Evolutionary conservation across 768 basidiomycete species (phyloP).

Genomic region (Russula sp.): DNA sequence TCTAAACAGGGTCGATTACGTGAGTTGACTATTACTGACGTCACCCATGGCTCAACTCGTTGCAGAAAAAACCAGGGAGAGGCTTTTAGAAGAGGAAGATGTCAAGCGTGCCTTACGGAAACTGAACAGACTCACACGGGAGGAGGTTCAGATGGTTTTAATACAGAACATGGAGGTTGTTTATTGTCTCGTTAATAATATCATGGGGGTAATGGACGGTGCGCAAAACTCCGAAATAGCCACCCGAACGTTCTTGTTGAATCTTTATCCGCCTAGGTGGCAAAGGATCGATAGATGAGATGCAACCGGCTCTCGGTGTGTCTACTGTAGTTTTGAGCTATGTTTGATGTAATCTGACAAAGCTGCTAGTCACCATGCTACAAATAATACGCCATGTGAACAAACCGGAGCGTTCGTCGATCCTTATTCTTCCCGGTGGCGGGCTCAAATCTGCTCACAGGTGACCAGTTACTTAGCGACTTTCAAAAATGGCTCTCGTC

Average conservation of each 20-base stretch:
- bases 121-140: constrained; percentile 5
- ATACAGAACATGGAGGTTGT: constrained; percentile 5
- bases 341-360: background rate
- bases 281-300: background rate
- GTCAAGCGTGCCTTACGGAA: background rate
- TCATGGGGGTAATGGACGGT: constrained; percentile 2
- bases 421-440: background rate
- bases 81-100: background rate
- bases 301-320: constrained; percentile 9
- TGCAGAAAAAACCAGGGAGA: background rate
- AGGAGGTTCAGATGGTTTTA: background rate
- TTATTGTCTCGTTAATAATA: constrained; percentile 3
- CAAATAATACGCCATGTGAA: background rate
- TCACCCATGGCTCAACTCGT: background rate
- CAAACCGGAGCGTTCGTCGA: background rate
- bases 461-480: background rate
- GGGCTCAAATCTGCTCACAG: background rate
- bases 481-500: constrained; percentile 12
- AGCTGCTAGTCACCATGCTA: background rate
- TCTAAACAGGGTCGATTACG: background rate
- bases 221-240: background rate
- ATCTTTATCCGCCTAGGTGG: background rate
- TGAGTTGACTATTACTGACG: constrained; percentile 1
- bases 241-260: background rate
- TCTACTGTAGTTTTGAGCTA: background rate